Base-by-base conservation (phyloP, 345 rosid genomes). In the Citrus sinensis region DNA sequence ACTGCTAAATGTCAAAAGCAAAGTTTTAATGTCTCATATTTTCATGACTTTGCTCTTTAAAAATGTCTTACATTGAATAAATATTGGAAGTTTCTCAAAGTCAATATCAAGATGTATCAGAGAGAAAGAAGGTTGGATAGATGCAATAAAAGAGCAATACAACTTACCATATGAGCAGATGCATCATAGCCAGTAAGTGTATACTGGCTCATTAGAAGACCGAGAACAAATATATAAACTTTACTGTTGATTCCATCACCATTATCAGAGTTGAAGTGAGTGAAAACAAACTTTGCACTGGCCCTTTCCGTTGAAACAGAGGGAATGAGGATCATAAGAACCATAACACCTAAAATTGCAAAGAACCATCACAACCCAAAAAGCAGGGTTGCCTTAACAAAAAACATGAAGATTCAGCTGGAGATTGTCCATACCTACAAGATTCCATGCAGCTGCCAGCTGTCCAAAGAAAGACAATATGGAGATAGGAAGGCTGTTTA, bases 131-230 rank as follows among this genome's bases (percentile, higher is more conserved):
- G 24, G 40, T 22, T 20, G 13, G 24, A 71, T 5, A 32, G 40
- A 39, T n/a, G 24, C 56, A 76, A 58, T n/a, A 17, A 65, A 59
- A 74, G 71, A 61, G 60, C 19, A 65, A 72, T 37, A 40, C 10
- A 59, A 75, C 86, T 82, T 82, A 95, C 99, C 99, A 96, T 91
- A 86, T 93, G 99, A 76, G 97, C 98, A 68, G 99, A 96, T 1
- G 98, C 98, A 85, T 96, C 98, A 68, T 93, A 93, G 22, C 98
- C 99, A 24, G 93, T 82, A 46, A 96, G 90, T 30, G 99, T 96
- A 72, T 96, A 93, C 83, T 96, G 98, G 82, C 95, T 93, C 99
- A 96, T 92, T 24, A 96, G 88, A 76, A 96, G 95, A 58, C 99
- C 99, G 34, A 93, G 82, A 72, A 91, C 91, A 75, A 96, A 96